phyloP scores from a whole-genome alignment of 257 asterid species.

The Plantago ovata region DNA sequence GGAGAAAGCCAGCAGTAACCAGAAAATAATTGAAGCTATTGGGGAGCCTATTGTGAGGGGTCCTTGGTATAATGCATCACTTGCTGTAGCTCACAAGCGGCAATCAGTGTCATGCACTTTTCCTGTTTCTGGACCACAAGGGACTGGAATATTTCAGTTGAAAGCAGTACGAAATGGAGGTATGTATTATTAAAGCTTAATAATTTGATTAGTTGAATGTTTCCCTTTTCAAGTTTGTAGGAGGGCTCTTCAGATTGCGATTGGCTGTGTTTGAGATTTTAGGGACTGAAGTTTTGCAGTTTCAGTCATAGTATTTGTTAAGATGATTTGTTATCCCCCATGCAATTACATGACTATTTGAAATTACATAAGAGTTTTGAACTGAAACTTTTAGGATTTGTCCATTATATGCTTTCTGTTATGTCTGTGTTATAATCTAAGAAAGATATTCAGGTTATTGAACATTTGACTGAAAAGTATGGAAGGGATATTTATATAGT shows the following conservation, averaged over 20 bases:
- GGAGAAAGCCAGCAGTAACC: constrained; percentile 79
- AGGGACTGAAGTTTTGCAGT: too few relatives aligned
- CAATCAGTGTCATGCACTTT: constrained; percentile 87
- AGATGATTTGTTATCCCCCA: too few relatives aligned
- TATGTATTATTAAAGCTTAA: constrained; percentile 14
- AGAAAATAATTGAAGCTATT: constrained; percentile 61
- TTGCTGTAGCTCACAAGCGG: constrained; percentile 87
- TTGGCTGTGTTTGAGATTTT: neutral
- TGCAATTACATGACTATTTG: too few relatives aligned
- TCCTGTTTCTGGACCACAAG: constrained; percentile 94
- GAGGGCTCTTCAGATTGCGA: neutral
- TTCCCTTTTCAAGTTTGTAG: constrained; percentile 2
- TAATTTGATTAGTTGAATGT: neutral
- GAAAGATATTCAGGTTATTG: too few relatives aligned
- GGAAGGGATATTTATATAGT: too few relatives aligned
- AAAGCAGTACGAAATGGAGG: constrained; percentile 95
- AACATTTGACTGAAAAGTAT: too few relatives aligned
- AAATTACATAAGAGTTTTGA: too few relatives aligned
- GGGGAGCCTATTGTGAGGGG: constrained; percentile 94
- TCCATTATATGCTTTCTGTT: too few relatives aligned
- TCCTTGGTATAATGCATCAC: constrained; percentile 98
- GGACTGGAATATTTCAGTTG: constrained; percentile 83
- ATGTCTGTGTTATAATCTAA: too few relatives aligned
- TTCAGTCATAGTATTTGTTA: too few relatives aligned
- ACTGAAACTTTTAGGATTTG: too few relatives aligned